These are phyloP conservation scores for Saturnispora besseyi DNA, from an alignment of 805 yeast genomes.

Conservation along the genomic window DNA sequence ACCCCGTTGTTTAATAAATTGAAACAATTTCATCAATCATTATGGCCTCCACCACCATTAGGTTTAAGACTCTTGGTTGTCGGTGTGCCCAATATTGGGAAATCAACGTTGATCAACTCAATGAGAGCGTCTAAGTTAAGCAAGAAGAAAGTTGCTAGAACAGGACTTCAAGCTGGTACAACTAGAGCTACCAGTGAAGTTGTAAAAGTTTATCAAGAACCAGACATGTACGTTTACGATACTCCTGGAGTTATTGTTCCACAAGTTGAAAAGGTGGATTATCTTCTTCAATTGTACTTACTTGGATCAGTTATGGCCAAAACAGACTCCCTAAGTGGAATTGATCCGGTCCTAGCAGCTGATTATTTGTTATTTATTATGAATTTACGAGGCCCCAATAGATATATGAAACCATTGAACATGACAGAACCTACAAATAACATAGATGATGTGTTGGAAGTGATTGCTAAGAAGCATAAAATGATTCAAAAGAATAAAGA, in stretches of 20 bases:
- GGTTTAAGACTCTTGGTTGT: constrained; percentile 70
- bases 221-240: constrained; percentile 67
- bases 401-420: constrained; percentile 1
- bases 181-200: constrained; percentile 72
- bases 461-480: constrained; percentile 36
- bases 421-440: constrained; percentile 64
- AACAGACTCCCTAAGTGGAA: constrained; percentile 24
- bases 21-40: constrained; percentile 33
- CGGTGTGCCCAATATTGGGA: constrained; percentile 99
- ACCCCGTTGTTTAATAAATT: constrained; percentile 41
- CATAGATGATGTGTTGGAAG: constrained; percentile 44
- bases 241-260: constrained; percentile 93
- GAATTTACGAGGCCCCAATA: constrained; percentile 45
- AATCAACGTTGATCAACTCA: constrained; percentile 76
- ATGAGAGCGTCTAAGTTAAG: constrained; percentile 32
- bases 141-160: constrained; percentile 61
- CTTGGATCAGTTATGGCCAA: constrained; percentile 66
- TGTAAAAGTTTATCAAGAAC: constrained; percentile 51
- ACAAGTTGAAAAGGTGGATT: constrained; percentile 48
- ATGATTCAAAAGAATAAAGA: constrained; percentile 13
- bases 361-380: constrained; percentile 72
- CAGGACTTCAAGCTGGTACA: constrained; percentile 88
- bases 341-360: constrained; percentile 80
- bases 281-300: constrained; percentile 66
- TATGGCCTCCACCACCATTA: constrained; percentile 70